Base-by-base conservation (phyloP, 169 alveolate genomes). In the Theileria sp. region DNA sequence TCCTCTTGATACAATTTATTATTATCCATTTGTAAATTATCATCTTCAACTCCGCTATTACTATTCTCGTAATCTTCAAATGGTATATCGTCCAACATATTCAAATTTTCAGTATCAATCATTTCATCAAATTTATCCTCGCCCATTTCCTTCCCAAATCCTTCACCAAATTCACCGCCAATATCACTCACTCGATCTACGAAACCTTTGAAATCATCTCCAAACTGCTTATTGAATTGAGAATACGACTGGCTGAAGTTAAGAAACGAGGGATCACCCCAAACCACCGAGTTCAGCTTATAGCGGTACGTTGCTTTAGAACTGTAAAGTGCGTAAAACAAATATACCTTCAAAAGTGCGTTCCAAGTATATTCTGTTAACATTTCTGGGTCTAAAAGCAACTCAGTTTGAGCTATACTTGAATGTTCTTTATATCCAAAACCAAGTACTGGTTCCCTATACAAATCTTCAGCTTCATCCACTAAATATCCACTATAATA, bases 311-410 rank as follows among this genome's bases (percentile, higher is more conserved):
- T 69, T 7, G 50, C 19, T 2, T 71, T 77, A 25, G 80, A 69
- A 13, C 68, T 21, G 70, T 80, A 80, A 9, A 80, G 49, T 38
- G 82, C 87, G 62, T 80, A 80, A 61, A 80, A 80, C 23, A 80
- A 68, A 34, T 80, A 49, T 4, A 74, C 34, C 23, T 79, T 77
- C 61, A 80, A 17, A 21, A 80, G 15, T 21, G 49, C 64, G 19
- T 77, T 60, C 87, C 87, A 80, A 1, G 81, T 80, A 32, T 36
- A 80, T 34, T 62, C 78, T 36, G 81, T 80, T 44, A 80, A 25
- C 87, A 80, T 80, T 30, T 21, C 76, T 12, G 74, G 77, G 8
- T 36, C 54, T 62, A 80, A 25, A 1, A 54, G 54, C 13, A 38
- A 21, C 23, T 80, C 70, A 34, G 17, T 79, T n/a, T 62, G 64